Evolutionary conservation across 2,329 filamentous ascomycete genomes (phyloP).

Genomic region (Colletotrichum coccodes): DNA sequence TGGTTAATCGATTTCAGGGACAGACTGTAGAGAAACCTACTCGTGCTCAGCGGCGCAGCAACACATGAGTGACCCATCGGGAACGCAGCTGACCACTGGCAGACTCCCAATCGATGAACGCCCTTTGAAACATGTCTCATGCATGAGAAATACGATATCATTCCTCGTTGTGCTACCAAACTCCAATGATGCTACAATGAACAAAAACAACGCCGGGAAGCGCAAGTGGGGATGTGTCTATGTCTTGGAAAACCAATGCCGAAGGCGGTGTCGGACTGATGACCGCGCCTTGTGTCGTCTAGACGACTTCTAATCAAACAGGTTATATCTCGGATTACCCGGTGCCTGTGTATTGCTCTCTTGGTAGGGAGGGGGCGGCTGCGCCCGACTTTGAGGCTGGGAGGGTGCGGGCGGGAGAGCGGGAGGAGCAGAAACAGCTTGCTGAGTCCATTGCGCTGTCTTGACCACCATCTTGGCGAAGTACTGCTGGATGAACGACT

Average conservation of each 20-base stretch:
- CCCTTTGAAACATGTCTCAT: not conserved
- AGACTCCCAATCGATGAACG: not conserved
- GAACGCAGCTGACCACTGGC: not conserved
- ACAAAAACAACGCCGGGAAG: not conserved
- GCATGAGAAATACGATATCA: not conserved
- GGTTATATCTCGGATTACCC: conserved; percentile 19
- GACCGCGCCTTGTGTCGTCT: not conserved
- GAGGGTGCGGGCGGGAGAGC: conserved; percentile 19
- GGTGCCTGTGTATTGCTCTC: conserved; percentile 29
- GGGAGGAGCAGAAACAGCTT: not conserved
- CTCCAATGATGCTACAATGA: conserved; percentile 7
- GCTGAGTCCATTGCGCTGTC: conserved; percentile 50
- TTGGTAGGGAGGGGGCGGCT: conserved; percentile 26
- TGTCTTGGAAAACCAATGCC: not conserved
- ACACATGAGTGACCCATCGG: not conserved
- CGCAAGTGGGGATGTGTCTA: not conserved
- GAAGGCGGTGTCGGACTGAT: not conserved
- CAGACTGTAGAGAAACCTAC: not conserved
- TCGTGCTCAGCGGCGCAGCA: not conserved
- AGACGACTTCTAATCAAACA: conserved; percentile 30
- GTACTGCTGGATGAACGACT: conserved; percentile 82
- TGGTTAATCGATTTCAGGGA: not conserved
- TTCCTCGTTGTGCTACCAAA: conserved; percentile 1
- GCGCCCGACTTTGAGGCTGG: conserved; percentile 1
- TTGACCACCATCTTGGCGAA: conserved; percentile 75